Percentiles rank a stretch among this genome's conserved stretches.
Conservation (phyloP, 306 rosid genomes). For the Gillenia trifoliata region DNA sequence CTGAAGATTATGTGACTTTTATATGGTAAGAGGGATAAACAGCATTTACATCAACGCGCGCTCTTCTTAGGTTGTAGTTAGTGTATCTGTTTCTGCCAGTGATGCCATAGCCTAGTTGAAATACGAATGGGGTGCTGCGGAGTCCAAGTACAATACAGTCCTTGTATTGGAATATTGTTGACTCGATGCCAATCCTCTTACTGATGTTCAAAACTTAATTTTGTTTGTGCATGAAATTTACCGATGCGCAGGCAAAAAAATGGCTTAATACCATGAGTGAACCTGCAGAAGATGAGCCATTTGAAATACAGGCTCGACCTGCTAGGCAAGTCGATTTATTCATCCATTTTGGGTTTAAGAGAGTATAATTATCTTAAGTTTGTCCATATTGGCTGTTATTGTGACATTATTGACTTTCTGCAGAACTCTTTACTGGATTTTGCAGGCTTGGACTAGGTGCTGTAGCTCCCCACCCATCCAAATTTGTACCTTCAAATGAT, state of each 20-base stretch:
- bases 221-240: background rate
- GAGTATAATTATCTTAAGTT: conserved; percentile 11
- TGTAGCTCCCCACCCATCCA: conserved; percentile 52
- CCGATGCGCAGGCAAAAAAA: conserved; percentile 59
- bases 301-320: conserved; percentile 44
- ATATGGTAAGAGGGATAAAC: background rate
- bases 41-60: background rate
- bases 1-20: background rate
- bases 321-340: conserved; percentile 32
- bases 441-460: conserved; percentile 92
- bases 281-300: conserved; percentile 41
- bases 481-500: conserved; percentile 47
- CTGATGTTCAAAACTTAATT: background rate
- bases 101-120: background rate
- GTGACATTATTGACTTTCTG: background rate
- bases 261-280: conserved; percentile 72
- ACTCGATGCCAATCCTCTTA: background rate
- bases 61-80: background rate
- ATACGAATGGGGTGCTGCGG: background rate
- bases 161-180: background rate
- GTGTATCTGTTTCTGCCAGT: background rate
- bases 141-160: background rate
- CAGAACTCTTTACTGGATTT: background rate
- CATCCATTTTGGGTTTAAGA: background rate
- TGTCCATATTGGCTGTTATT: background rate